These are phyloP conservation scores for Boletus speciosus DNA, from an alignment of 768 basidiomycete species.

Conservation along the genomic window DNA sequence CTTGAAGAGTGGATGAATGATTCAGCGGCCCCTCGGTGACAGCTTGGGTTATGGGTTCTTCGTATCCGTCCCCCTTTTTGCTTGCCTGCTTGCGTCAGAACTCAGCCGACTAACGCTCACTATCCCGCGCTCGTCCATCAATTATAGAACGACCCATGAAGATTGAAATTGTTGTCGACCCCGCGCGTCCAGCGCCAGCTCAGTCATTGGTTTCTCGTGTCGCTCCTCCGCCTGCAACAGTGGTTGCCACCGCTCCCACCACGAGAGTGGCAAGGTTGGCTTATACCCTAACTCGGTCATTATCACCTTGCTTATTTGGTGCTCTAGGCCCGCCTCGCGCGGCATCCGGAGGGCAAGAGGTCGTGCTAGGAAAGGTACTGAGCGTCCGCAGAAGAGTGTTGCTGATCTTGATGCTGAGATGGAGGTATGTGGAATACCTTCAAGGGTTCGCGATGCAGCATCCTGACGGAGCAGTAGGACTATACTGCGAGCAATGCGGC, in stretches of 20 bases:
- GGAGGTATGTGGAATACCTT: constrained; percentile 57
- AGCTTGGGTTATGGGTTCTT: constrained; percentile 26
- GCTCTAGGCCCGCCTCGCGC: constrained; percentile 31
- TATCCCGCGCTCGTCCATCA: constrained; percentile 33
- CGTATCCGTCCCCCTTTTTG: constrained; percentile 45
- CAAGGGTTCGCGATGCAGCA: neutral
- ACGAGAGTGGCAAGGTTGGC: constrained; percentile 37
- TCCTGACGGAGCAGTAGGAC: constrained; percentile 43
- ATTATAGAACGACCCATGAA: constrained; percentile 93
- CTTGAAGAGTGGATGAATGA: constrained; percentile 25
- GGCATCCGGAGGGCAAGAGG: constrained; percentile 49
- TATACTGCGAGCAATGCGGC: constrained; percentile 55
- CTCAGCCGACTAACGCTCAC: constrained; percentile 35
- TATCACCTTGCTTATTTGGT: constrained; percentile 3
- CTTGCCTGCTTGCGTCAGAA: constrained; percentile 35
- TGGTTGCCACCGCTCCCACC: constrained; percentile 15
- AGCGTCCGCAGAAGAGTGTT: constrained; percentile 72
- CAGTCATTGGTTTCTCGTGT: constrained; percentile 79
- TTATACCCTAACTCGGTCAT: neutral
- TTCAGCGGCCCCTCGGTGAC: constrained; percentile 23
- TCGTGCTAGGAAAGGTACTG: constrained; percentile 41
- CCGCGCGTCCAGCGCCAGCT: constrained; percentile 58
- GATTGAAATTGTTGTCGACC: constrained; percentile 95
- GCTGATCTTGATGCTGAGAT: constrained; percentile 98
- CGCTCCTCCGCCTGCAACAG: constrained; percentile 56